Evolutionary conservation across 108 stramenopile species (phyloP), one percentile per base, ranked within the genome.

Genomic region (Pseudonitzschia multistriata): DNA sequence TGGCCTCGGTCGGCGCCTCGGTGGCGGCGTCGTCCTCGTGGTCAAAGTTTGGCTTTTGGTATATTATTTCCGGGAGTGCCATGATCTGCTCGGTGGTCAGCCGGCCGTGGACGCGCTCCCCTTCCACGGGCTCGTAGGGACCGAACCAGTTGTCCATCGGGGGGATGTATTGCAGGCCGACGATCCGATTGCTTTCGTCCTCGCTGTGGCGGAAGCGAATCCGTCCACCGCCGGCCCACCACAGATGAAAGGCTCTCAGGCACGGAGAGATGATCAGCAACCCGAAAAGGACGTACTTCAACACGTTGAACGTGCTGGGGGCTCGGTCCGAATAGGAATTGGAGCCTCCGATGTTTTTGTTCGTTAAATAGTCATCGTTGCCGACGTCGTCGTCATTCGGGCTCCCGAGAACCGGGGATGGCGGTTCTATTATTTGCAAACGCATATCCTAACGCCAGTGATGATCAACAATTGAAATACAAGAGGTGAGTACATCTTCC

Each of bases 241-340:
- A 85, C 3, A 82, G 60, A 54, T 78, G 81, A 0, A 53, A 57
- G 7, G 70, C 79, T 27, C 84, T 68, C 13, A 76, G 27, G 52
- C 78, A 80, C 8, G 84, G 84, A 14, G 84, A 80, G 11, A 80
- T 14, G n/a, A 85, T 76, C 33, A 85, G 30, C 25, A 85, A 54
- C 7, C 79, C 71, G 74, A 85, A 82, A 13, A 81, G 39, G 8
- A 81, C 64, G 73, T 80, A 68, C 31, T 78, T 73, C 27, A 83
- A 70, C 62, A 67, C 73, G 52, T 72, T 71, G 66, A 79, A 83
- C 17, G 50, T 29, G 34, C 50, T 19, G n/a, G 53, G 30, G 11
- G 54, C 54, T 19, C 25, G 17, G 27, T 56, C 48, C 34, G 33
- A 27, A 35, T 35, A 49, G 34, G 34, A 67, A 13, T 25, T 11